Base-by-base conservation (phyloP, 2,329 filamentous ascomycete genomes). In the Scedosporium apiospermum region DNA sequence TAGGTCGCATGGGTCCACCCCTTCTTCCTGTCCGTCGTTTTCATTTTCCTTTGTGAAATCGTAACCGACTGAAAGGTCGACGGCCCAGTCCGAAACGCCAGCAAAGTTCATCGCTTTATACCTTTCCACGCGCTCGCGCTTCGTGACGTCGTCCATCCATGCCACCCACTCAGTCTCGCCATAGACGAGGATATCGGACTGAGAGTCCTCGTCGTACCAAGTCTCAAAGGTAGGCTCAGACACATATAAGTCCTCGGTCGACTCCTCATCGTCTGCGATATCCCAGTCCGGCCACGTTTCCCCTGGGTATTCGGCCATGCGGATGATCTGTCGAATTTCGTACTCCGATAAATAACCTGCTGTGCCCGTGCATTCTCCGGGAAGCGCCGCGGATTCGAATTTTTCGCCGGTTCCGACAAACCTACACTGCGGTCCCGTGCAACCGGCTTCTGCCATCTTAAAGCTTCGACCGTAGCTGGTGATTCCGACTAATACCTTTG, bases 401-500 rank as follows among this genome's bases (percentile, higher is more conserved):
- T 57, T 27, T 0, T 65, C 51, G 6, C 72, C 72, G 0, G 18
- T 46, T 38, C 2, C 51, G 51, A 65, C 65, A 49, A 67, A 74
- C 0, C 57, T 65, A 21, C 72, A 74, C 5, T 60, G 53, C 9
- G 67, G 67, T 0, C 69, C 69, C 0, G 59, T 67, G 63, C 73
- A 76, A n/a, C 67, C 65, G 0, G 66, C 30, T 2, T 67, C 58
- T 0, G 67, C 61, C 74, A 76, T 76, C n/a, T 71, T 63, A 65
- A 75, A 76, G 1, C 67, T 67, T 1, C 73, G 65, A 0, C 71
- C 73, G 41, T 74, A 75, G 60, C 68, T 71, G 3, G 67, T 61
- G 0, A 75, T 65, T 0, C 73, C 73, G 0, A 75, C 69, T 0
- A 71, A 60, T 3, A 76, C 49, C 64, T 72, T 75, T 26, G 67